Percentiles rank a stretch among this genome's conserved stretches.
Evolutionary conservation across 2,329 filamentous ascomycete species (phyloP).

Genomic region (Pseudocercospora cruenta): DNA sequence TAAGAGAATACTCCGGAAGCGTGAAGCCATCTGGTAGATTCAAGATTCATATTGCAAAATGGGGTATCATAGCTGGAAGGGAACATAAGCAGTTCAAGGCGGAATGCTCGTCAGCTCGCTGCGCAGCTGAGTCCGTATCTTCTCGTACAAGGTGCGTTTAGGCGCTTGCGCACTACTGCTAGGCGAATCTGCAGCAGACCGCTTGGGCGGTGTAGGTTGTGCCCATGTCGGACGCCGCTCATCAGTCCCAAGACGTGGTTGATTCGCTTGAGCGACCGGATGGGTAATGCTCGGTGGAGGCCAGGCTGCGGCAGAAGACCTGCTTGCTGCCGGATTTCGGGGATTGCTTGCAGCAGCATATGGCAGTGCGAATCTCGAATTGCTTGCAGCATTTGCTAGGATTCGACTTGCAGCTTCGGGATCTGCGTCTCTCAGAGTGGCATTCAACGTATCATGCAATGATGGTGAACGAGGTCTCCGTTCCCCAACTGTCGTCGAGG

Average conservation of each 20-base stretch:
- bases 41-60: background rate
- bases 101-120: background rate
- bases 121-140: background rate
- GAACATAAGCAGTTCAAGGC: background rate
- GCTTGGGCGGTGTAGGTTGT: background rate
- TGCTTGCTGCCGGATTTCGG: background rate
- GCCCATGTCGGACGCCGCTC: background rate
- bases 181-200: background rate
- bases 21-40: background rate
- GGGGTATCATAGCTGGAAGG: background rate
- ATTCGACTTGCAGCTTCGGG: background rate
- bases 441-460: background rate
- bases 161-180: background rate
- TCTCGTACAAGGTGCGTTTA: background rate
- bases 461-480: background rate
- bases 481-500: background rate
- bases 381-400: background rate
- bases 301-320: background rate
- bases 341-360: background rate
- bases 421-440: too few relatives aligned
- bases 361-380: background rate
- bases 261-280: background rate
- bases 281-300: conserved; percentile 10
- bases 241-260: background rate
- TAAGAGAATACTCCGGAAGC: background rate